Evolutionary conservation across 1,284 basidiomycete species (phyloP).

Genomic region (Kalmanozyma brasiliensis): DNA sequence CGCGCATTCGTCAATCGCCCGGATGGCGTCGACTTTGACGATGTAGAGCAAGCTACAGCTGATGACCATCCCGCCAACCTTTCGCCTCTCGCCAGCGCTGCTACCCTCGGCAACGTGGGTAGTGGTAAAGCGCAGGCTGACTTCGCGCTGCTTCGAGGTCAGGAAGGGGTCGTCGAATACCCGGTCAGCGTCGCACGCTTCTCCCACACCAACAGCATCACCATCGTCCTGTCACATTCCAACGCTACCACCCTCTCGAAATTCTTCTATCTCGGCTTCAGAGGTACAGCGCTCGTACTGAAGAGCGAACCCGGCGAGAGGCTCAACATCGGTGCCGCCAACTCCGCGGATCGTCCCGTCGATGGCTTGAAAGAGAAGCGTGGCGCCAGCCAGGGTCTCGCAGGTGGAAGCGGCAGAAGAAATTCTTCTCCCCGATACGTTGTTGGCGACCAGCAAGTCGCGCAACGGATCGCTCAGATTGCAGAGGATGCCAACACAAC

Average conservation of each 20-base stretch:
- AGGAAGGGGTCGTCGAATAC: constrained; percentile 59
- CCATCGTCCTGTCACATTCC: constrained; percentile 60
- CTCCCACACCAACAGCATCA: constrained; percentile 60
- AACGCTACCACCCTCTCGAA: constrained; percentile 52
- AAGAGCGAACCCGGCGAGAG: constrained; percentile 45
- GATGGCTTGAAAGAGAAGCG: constrained; percentile 51
- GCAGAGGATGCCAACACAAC: constrained; percentile 12
- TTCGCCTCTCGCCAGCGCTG: constrained; percentile 20
- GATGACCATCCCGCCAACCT: constrained; percentile 20
- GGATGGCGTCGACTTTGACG: constrained; percentile 64
- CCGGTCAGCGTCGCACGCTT: constrained; percentile 63
- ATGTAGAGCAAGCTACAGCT: constrained; percentile 43
- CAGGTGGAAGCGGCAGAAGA: constrained; percentile 30
- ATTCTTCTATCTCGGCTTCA: constrained; percentile 64
- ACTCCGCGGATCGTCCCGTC: constrained; percentile 55
- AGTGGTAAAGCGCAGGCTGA: constrained; percentile 64
- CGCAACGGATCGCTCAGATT: constrained; percentile 28
- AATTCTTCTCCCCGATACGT: constrained; percentile 27
- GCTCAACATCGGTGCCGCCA: constrained; percentile 60
- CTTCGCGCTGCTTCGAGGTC: constrained; percentile 56
- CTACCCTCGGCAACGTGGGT: constrained; percentile 46
- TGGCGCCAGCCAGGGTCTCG: constrained; percentile 44
- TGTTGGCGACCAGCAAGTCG: constrained; percentile 25
- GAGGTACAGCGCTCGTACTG: constrained; percentile 58
- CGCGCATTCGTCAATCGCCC: constrained; percentile 63